Evolutionary conservation across 2,329 filamentous ascomycete species (phyloP).

Genomic region (Fusarium acutatum): DNA sequence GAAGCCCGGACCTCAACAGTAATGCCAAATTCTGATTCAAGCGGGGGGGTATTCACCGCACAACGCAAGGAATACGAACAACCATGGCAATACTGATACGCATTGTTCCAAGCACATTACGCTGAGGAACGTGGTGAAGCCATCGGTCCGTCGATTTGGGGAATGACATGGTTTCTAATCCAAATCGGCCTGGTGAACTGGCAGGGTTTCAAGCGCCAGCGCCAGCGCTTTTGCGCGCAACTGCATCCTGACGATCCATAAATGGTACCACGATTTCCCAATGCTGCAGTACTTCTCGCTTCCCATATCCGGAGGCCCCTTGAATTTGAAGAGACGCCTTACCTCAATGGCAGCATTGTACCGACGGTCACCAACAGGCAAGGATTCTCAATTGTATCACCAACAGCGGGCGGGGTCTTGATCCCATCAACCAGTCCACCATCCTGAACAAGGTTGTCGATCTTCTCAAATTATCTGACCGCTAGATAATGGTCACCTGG

Average conservation of each 20-base stretch:
- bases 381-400: constrained; percentile 30
- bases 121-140: background rate
- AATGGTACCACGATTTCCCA: constrained; percentile 29
- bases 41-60: background rate
- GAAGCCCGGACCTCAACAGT: constrained; percentile 37
- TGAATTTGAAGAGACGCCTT: constrained; percentile 29
- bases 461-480: constrained; percentile 23
- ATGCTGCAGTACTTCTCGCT: constrained; percentile 17
- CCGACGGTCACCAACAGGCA: constrained; percentile 18
- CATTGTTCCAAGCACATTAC: background rate
- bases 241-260: constrained; percentile 14
- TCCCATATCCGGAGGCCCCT: constrained; percentile 16
- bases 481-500: constrained; percentile 22
- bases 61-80: background rate
- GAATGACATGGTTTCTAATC: background rate
- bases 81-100: background rate
- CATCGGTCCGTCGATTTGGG: background rate
- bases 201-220: constrained; percentile 2
- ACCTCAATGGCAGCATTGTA: constrained; percentile 21
- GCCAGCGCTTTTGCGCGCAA: constrained; percentile 3
- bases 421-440: constrained; percentile 31
- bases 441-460: constrained; percentile 21
- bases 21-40: constrained; percentile 4
- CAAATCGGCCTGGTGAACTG: constrained; percentile 1
- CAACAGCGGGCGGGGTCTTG: constrained; percentile 34